phyloP scores from a whole-genome alignment of 2,329 filamentous ascomycete species.

The Dendrostoma leiphaemia region DNA sequence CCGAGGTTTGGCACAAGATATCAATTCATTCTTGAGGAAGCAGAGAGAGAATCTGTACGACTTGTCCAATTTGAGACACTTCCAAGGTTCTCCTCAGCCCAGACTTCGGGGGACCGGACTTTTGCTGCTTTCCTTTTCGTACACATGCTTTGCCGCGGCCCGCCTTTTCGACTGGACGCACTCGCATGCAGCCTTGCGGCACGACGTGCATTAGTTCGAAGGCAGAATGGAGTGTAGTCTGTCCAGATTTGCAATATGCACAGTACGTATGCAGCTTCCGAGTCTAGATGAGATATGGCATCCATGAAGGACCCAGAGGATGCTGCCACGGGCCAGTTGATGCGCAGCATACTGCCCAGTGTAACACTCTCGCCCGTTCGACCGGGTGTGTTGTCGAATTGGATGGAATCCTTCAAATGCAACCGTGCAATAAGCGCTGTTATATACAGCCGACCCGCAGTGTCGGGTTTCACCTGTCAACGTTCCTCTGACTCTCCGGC shows the following conservation, averaged over 20 bases:
- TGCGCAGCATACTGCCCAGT: not conserved
- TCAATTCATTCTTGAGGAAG: no score
- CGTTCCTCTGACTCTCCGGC: not conserved
- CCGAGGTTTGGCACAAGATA: no score
- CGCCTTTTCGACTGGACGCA: no score
- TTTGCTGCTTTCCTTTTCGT: no score
- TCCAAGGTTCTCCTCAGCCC: no score
- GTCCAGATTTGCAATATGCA: not conserved
- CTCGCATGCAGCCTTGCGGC: not conserved
- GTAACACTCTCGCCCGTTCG: no score
- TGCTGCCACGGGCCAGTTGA: not conserved
- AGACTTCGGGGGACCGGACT: no score
- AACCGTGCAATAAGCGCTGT: not conserved
- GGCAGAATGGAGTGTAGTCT: not conserved
- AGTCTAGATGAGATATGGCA: not conserved
- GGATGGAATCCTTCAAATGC: not conserved
- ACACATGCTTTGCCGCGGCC: no score
- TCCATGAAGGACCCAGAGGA: not conserved
- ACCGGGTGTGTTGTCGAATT: no score
- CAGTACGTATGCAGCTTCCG: not conserved
- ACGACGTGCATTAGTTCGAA: no score
- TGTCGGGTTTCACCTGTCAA: conserved; percentile 1
- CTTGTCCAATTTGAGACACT: no score
- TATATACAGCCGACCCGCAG: not conserved
- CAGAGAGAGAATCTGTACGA: no score